Conservation (phyloP, 768 basidiomycete species). For the Psilocybe cubensis region DNA sequence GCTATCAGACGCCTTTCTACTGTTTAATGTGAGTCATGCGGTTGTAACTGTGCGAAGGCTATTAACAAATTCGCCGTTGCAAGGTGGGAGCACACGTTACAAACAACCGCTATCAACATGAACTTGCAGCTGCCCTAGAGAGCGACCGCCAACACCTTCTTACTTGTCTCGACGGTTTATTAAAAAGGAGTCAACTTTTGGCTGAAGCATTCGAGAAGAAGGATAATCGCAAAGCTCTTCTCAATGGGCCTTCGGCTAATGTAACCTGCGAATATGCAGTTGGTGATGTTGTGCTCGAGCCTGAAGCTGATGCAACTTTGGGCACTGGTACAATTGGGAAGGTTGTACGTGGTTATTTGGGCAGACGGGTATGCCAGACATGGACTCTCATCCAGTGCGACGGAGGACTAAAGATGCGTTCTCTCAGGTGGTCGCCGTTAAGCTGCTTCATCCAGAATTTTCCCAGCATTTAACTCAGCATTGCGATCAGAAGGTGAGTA, state of each 20-base stretch:
- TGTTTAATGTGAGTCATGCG: conserved; percentile 5
- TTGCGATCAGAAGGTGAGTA: neutral
- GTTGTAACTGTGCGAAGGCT: neutral
- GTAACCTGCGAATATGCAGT: neutral
- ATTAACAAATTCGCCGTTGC: too few species aligned
- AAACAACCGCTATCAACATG: conserved; percentile 2
- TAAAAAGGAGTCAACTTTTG: conserved; percentile 3
- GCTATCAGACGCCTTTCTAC: conserved; percentile 5
- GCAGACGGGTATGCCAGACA: conserved; percentile 3
- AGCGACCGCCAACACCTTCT: conserved; percentile 4
- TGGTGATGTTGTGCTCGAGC: neutral
- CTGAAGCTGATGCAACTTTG: neutral
- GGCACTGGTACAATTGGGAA: conserved; percentile 3
- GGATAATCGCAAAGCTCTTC: neutral
- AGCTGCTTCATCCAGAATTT: conserved; percentile 1
- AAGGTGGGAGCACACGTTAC: conserved; percentile 9
- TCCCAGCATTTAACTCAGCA: neutral
- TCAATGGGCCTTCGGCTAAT: neutral
- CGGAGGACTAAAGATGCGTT: neutral
- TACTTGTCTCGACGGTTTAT: conserved; percentile 5
- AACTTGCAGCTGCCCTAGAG: conserved; percentile 4
- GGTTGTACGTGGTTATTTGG: neutral
- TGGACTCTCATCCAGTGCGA: neutral
- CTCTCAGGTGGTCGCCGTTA: conserved; percentile 8
- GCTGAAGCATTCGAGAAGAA: neutral